phyloP scores from a whole-genome alignment of 2,329 filamentous ascomycete genomes.

The Dactylellina drechsleri region DNA sequence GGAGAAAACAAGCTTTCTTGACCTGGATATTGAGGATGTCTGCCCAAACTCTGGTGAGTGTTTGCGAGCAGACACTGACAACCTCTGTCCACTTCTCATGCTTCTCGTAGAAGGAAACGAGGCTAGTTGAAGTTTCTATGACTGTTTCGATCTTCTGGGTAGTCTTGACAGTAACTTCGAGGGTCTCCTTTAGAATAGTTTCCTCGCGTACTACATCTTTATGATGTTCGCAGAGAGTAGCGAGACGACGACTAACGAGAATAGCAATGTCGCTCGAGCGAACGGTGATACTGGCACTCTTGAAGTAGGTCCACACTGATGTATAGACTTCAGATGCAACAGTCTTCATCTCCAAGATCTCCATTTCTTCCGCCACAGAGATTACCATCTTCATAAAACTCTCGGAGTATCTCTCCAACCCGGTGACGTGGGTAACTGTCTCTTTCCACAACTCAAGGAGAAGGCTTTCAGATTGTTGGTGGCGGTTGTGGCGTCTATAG shows the following conservation, averaged over 20 bases:
- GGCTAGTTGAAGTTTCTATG: conserved; percentile 24
- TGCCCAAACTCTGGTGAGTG: conserved; percentile 17
- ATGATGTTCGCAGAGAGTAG: conserved; percentile 19
- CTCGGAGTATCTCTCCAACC: conserved; percentile 24
- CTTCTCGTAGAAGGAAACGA: conserved; percentile 31
- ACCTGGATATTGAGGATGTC: conserved; percentile 13
- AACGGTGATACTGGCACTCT: conserved; percentile 14
- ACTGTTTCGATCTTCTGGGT: conserved; percentile 17
- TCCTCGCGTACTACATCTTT: conserved; percentile 26
- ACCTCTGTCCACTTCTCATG: conserved; percentile 27
- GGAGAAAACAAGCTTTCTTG: conserved; percentile 16
- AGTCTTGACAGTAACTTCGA: conserved; percentile 21
- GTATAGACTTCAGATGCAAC: conserved; percentile 26
- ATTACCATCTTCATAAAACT: conserved; percentile 32
- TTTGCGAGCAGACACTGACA: conserved; percentile 20
- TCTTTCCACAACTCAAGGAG: conserved; percentile 37
- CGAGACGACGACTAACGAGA: conserved; percentile 25
- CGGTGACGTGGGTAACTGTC: conserved; percentile 22
- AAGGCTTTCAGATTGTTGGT: conserved; percentile 16
- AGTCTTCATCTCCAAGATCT: conserved; percentile 20
- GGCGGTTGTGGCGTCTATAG: conserved; percentile 15
- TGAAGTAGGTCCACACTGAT: conserved; percentile 26
- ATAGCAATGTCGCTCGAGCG: conserved; percentile 20
- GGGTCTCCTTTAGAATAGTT: conserved; percentile 25
- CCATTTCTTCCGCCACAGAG: conserved; percentile 29